Evolutionary conservation across 192 early-diverging fungal genomes (phyloP).

Genomic region (Podila minutissima): DNA sequence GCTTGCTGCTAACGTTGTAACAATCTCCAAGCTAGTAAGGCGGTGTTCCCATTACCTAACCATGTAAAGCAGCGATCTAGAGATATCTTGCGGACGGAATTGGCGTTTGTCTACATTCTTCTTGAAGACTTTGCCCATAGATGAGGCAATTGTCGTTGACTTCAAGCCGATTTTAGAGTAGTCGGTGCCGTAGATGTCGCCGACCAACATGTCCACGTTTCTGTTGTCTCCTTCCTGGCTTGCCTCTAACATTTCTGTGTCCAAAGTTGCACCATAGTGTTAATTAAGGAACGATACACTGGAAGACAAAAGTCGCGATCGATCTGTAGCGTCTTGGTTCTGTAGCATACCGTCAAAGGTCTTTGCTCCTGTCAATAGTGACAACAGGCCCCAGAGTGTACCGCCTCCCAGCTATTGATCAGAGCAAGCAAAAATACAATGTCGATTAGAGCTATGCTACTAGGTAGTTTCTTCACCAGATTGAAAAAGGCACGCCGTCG

Average conservation of each 20-base stretch:
- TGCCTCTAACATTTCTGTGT: slow-evolving; percentile 79
- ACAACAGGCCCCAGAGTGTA: slow-evolving; percentile 94
- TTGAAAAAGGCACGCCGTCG: background rate
- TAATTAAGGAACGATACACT: too few species aligned
- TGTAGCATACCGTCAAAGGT: slow-evolving; percentile 79
- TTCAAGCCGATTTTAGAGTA: slow-evolving; percentile 95
- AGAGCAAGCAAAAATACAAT: background rate
- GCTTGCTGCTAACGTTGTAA: background rate
- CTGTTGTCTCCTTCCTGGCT: slow-evolving; percentile 92
- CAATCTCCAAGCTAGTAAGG: background rate
- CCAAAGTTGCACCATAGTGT: background rate
- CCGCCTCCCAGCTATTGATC: slow-evolving; percentile 83
- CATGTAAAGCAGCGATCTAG: slow-evolving; percentile 92
- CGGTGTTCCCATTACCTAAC: slow-evolving; percentile 66
- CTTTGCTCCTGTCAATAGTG: slow-evolving; percentile 86
- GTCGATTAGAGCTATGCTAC: background rate
- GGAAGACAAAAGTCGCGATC: too few species aligned
- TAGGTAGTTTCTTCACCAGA: background rate
- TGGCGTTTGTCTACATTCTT: slow-evolving; percentile 68
- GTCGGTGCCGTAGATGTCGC: slow-evolving; percentile 94
- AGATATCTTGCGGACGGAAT: slow-evolving; percentile 85
- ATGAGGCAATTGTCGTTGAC: slow-evolving; percentile 92
- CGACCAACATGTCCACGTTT: slow-evolving; percentile 89
- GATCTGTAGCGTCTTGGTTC: too few species aligned
- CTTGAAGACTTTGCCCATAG: slow-evolving; percentile 97